Conservation (phyloP, 2,329 filamentous ascomycete species). For the Colletotrichum theobromicola region DNA sequence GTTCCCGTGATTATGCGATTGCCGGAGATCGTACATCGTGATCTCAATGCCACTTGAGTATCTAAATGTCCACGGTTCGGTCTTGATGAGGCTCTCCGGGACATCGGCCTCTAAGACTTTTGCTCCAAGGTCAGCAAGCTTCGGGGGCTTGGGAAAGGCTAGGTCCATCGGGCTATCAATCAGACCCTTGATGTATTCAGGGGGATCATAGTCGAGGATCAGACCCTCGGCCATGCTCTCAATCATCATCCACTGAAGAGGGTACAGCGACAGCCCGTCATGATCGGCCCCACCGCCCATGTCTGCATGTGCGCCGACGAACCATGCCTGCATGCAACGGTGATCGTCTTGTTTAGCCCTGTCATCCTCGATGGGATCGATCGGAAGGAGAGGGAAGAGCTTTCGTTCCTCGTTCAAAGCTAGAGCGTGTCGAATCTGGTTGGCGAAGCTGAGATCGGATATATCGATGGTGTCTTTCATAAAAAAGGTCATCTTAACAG, state of each 20-base stretch:
- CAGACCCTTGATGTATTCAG: neutral
- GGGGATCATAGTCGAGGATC: slow-evolving; percentile 23
- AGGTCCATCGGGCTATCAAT: slow-evolving; percentile 23
- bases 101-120: neutral
- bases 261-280: slow-evolving; percentile 44
- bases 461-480: slow-evolving; percentile 31
- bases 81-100: neutral
- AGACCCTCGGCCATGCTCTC: slow-evolving; percentile 36
- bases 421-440: slow-evolving; percentile 40
- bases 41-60: neutral
- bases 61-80: neutral
- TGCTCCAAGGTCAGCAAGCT: neutral
- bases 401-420: slow-evolving; percentile 41
- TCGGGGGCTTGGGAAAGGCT: neutral
- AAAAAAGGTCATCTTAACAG: slow-evolving; percentile 31
- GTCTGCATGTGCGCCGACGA: slow-evolving; percentile 41
- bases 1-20: neutral
- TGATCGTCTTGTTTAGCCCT: slow-evolving; percentile 7
- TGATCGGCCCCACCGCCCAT: slow-evolving; percentile 38
- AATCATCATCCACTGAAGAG: slow-evolving; percentile 46
- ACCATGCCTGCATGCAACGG: slow-evolving; percentile 42
- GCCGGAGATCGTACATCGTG: slow-evolving; percentile 11
- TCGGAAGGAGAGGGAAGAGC: slow-evolving; percentile 9
- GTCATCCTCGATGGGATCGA: slow-evolving; percentile 4
- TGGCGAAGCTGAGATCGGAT: slow-evolving; percentile 36